phyloP scores from a whole-genome alignment of 768 basidiomycete genomes.

The Pleurotus sapidus region DNA sequence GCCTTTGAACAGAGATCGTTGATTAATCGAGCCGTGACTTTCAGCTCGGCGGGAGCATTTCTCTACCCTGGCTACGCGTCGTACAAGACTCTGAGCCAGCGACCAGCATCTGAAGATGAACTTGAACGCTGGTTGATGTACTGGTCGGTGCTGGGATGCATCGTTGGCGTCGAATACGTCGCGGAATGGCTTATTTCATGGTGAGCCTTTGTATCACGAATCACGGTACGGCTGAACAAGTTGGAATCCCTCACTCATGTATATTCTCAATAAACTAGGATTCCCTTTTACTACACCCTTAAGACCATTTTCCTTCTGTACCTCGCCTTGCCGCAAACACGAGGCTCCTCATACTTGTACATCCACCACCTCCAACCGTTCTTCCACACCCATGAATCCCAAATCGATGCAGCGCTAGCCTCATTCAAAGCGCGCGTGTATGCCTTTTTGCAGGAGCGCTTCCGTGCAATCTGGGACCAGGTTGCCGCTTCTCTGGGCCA shows the following conservation, averaged over 20 bases:
- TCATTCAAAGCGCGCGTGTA: slow-evolving; percentile 58
- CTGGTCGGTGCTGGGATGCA: slow-evolving; percentile 87
- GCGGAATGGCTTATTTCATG: slow-evolving; percentile 88
- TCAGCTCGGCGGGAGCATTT: slow-evolving; percentile 72
- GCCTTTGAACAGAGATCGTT: not conserved
- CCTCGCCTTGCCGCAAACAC: slow-evolving; percentile 86
- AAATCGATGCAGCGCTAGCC: slow-evolving; percentile 82
- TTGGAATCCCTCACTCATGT: slow-evolving; percentile 11
- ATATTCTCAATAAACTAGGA: slow-evolving; percentile 42
- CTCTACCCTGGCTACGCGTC: slow-evolving; percentile 94
- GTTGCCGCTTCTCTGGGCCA: slow-evolving; percentile 48
- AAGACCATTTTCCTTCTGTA: slow-evolving; percentile 88
- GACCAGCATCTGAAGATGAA: slow-evolving; percentile 82
- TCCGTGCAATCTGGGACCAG: slow-evolving; percentile 66
- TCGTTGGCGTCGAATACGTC: slow-evolving; percentile 78
- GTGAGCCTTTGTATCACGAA: slow-evolving; percentile 38
- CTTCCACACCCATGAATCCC: slow-evolving; percentile 75
- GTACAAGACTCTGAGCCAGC: slow-evolving; percentile 89
- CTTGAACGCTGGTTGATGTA: slow-evolving; percentile 97
- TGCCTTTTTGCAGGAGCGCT: slow-evolving; percentile 59
- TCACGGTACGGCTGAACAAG: not conserved
- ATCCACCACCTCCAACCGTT: slow-evolving; percentile 75
- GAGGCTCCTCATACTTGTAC: slow-evolving; percentile 87
- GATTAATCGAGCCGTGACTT: not conserved
- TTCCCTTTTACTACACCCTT: slow-evolving; percentile 83